Evolutionary conservation across 345 rosid species (phyloP), one percentile per base, ranked within the genome.

Genomic region (Corymbia maculata): DNA sequence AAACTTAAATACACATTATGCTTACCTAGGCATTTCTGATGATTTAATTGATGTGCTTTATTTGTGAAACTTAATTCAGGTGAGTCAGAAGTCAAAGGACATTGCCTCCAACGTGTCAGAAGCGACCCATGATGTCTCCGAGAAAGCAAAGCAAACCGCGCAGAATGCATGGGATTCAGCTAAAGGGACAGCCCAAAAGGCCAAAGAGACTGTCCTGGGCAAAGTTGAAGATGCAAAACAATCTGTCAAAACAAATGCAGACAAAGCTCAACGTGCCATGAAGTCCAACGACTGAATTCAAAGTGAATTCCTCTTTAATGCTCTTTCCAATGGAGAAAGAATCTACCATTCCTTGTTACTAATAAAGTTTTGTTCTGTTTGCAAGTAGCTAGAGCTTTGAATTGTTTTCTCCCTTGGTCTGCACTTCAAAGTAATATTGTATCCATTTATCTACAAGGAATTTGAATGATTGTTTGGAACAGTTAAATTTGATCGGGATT

Each of bases 181-280:
- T 30, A 91, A 89, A 79, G 93, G 91, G 15, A 89, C 92, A 0
- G 90, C 94, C 36, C 92, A 89, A 51, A 91, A 91, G 88, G 91
- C 89, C 70, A 89, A 85, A 87, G 91, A 91, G 30, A 90, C 89
- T 30, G 85, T 89, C 47, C 53, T 88, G 6, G 90, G 88, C 7
- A 90, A 88, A 36, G 91, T 92, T 22, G 89, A 87, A 30, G 93
- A 90, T 19, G 44, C 94, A 3, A 91, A 93, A 79, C 91, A 91
- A 55, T 50, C 84, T 6, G 61, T 88, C 86, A 44, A 90, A 86
- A 90, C 88, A 9, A 91, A 93, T 86, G 93, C 95, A 7, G 93
- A 90, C 5, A 51, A 90, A 21, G 89, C 92, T 15, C 88, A 91
- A 87, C 86, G 88, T 45, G 86, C 89, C 92, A 91, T 92, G 90